A percentile compares a stretch with the other conserved stretches of the same genome.
Evolutionary conservation across 345 rosid genomes (phyloP).

Genomic region (Reutealis trisperma): DNA sequence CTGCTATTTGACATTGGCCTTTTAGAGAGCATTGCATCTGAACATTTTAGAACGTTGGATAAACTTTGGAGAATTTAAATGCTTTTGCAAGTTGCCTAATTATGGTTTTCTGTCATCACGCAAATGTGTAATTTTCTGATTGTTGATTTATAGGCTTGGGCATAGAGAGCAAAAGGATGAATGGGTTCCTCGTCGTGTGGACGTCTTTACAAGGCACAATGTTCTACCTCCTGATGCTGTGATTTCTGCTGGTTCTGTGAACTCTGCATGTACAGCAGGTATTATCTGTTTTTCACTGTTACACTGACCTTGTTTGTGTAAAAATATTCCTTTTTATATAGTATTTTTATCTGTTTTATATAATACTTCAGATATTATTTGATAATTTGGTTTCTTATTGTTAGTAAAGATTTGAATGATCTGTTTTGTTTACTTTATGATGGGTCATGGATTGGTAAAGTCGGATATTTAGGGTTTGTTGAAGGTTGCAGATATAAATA

Average conservation of each 20-base stretch:
- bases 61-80: not conserved
- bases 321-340: not conserved
- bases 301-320: not conserved
- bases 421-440: not conserved
- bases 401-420: not conserved
- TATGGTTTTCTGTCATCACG: slow-evolving; percentile 1
- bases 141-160: slow-evolving; percentile 68
- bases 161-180: slow-evolving; percentile 99
- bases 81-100: slow-evolving; percentile 2
- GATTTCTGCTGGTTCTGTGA: slow-evolving; percentile 79
- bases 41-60: slow-evolving; percentile 3
- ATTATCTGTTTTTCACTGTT: slow-evolving; percentile 14
- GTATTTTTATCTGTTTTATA: no score
- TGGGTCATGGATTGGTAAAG: no score
- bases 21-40: slow-evolving; percentile 7
- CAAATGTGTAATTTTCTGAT: slow-evolving; percentile 19
- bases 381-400: not conserved
- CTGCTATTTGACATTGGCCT: slow-evolving; percentile 2
- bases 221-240: slow-evolving; percentile 76
- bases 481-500: not conserved
- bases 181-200: slow-evolving; percentile 92
- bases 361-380: not conserved
- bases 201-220: slow-evolving; percentile 70
- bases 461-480: not conserved
- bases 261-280: slow-evolving; percentile 98